These are phyloP conservation scores for Phytophthora constricta DNA, from an alignment of 352 stramenopile genomes.

Conservation along the genomic window DNA sequence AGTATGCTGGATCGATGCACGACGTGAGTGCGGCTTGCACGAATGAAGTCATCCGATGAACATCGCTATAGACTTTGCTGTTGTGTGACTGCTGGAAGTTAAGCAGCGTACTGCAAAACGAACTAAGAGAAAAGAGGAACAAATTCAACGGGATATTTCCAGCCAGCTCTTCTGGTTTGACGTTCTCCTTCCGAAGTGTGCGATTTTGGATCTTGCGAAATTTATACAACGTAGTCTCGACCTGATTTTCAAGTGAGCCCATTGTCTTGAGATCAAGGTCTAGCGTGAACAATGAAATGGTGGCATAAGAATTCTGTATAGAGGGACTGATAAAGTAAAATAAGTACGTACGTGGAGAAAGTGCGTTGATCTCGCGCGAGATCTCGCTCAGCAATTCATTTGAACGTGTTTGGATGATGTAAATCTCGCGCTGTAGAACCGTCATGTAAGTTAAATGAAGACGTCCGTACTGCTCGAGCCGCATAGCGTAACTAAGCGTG, in stretches of 20 bases:
- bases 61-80: slow-evolving; percentile 52
- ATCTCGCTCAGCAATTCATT: slow-evolving; percentile 71
- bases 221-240: slow-evolving; percentile 64
- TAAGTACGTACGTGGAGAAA: slow-evolving; percentile 43
- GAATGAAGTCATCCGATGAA: slow-evolving; percentile 55
- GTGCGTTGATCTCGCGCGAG: slow-evolving; percentile 54
- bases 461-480: slow-evolving; percentile 64
- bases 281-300: slow-evolving; percentile 4
- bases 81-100: slow-evolving; percentile 68
- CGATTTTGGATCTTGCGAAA: slow-evolving; percentile 66
- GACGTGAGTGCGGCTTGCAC: slow-evolving; percentile 42
- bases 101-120: slow-evolving; percentile 75
- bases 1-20: slow-evolving; percentile 57
- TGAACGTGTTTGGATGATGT: slow-evolving; percentile 71
- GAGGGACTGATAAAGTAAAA: neutral
- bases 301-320: slow-evolving; percentile 2
- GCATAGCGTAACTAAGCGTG: slow-evolving; percentile 71
- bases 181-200: slow-evolving; percentile 50
- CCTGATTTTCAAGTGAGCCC: slow-evolving; percentile 54
- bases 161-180: slow-evolving; percentile 62
- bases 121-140: slow-evolving; percentile 80
- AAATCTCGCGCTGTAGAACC: slow-evolving; percentile 72
- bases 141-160: slow-evolving; percentile 78
- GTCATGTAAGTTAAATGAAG: slow-evolving; percentile 73
- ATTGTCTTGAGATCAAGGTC: slow-evolving; percentile 59